Evolutionary conservation across 208 protist genomes (phyloP).

Genomic region (Leishmania mexicana): DNA sequence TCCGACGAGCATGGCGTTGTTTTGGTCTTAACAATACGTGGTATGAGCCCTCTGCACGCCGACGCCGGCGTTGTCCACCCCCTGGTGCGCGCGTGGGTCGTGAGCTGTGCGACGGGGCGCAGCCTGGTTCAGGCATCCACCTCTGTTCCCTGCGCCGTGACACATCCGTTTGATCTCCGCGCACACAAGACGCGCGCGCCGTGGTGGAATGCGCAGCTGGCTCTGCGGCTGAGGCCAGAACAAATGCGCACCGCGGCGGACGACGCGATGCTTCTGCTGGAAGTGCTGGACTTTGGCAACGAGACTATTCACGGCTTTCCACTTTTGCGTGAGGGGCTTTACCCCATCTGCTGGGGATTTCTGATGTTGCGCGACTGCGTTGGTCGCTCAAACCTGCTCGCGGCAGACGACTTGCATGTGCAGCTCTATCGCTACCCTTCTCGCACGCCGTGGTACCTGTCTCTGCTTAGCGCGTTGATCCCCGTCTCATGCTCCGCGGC

Average conservation of each 20-base stretch:
- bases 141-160: constrained; percentile 52
- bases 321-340: constrained; percentile 44
- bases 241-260: constrained; percentile 12
- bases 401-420: constrained; percentile 44
- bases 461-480: constrained; percentile 42
- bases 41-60: constrained; percentile 77
- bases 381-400: constrained; percentile 37
- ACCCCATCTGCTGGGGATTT: constrained; percentile 86
- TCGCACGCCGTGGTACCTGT: constrained; percentile 59
- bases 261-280: constrained; percentile 68
- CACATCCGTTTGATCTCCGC: constrained; percentile 79
- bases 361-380: constrained; percentile 61
- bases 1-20: not conserved
- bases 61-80: constrained; percentile 73
- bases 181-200: constrained; percentile 56
- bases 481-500: constrained; percentile 36
- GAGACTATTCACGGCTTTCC: constrained; percentile 71
- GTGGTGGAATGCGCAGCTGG: constrained; percentile 73
- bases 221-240: constrained; percentile 36
- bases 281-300: constrained; percentile 77
- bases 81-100: constrained; percentile 83
- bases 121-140: constrained; percentile 37
- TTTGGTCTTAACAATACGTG: constrained; percentile 56
- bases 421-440: constrained; percentile 81
- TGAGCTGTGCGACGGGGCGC: constrained; percentile 62